phyloP scores from a whole-genome alignment of 2,329 filamentous ascomycete species.

The Clarireedia hainanense region DNA sequence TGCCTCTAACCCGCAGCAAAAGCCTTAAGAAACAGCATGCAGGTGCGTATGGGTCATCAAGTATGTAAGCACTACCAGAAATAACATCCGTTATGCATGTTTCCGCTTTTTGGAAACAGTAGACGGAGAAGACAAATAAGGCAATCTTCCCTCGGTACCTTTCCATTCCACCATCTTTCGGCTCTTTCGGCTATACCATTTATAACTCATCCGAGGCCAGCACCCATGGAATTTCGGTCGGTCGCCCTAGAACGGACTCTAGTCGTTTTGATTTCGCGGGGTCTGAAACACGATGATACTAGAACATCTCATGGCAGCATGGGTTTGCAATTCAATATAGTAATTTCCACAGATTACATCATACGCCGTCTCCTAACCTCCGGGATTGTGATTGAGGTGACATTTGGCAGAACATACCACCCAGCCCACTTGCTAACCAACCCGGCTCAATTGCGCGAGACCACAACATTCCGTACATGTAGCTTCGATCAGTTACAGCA shows the following conservation, averaged over 20 bases:
- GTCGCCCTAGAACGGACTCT: too few relatives aligned
- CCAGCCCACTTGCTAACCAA: not conserved
- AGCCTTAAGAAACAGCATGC: not conserved
- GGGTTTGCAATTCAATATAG: not conserved
- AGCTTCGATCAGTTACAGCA: not conserved
- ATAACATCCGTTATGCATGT: not conserved
- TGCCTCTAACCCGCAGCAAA: constrained; percentile 7
- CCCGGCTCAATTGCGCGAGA: not conserved
- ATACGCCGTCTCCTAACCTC: not conserved
- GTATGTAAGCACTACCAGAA: constrained; percentile 1
- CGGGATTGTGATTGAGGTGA: too few relatives aligned
- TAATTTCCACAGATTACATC: not conserved
- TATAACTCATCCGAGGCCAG: not conserved
- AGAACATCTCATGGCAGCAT: not conserved
- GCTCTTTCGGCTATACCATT: not conserved
- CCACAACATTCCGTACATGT: not conserved
- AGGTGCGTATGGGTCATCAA: not conserved
- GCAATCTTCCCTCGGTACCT: not conserved
- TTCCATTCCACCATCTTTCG: not conserved
- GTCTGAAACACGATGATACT: not conserved
- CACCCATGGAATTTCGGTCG: not conserved
- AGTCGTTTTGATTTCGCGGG: not conserved
- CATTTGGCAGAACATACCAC: too few relatives aligned
- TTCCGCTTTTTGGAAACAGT: not conserved
- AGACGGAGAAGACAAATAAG: not conserved